Evolutionary conservation across 139 green algal species (phyloP).

Genomic region (Monoraphidium neglectum): DNA sequence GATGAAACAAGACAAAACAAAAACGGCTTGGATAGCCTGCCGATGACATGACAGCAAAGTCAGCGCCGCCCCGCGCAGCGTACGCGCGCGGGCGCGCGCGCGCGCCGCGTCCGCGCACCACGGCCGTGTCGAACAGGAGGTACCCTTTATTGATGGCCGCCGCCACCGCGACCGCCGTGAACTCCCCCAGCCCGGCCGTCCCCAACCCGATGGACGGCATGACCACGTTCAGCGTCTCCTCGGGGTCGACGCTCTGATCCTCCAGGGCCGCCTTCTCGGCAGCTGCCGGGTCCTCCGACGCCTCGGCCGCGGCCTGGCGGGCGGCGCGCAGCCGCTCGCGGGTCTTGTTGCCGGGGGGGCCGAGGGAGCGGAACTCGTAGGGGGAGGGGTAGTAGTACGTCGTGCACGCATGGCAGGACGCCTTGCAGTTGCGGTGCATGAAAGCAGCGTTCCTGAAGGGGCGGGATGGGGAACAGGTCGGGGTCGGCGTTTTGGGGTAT

Average conservation of each 20-base stretch:
- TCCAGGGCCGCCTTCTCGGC: background rate
- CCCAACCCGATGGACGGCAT: constrained; percentile 83
- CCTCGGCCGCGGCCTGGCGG: background rate
- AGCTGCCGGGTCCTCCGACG: background rate
- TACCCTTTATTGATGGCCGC: constrained; percentile 66
- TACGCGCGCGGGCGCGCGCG: no score
- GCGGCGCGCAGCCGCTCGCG: background rate
- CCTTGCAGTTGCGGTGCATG: constrained; percentile 50
- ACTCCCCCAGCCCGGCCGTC: constrained; percentile 69
- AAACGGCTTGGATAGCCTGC: no score
- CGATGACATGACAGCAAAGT: no score
- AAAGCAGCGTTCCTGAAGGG: constrained; percentile 47
- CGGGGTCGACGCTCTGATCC: background rate
- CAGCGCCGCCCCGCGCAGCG: no score
- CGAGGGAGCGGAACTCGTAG: background rate
- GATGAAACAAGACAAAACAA: no score
- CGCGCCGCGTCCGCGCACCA: constrained; percentile 34
- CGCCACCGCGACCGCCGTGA: constrained; percentile 54
- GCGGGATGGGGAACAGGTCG: no score
- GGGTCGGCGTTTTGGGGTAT: no score
- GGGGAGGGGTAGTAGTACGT: constrained; percentile 4
- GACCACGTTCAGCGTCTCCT: constrained; percentile 46
- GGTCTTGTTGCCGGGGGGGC: background rate
- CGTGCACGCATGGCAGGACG: constrained; percentile 36
- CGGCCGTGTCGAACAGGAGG: constrained; percentile 70